A percentile compares a stretch with the other conserved stretches of the same genome.
These are phyloP conservation scores for Agaricus blazei DNA, from an alignment of 768 basidiomycete species.

Conservation along the genomic window DNA sequence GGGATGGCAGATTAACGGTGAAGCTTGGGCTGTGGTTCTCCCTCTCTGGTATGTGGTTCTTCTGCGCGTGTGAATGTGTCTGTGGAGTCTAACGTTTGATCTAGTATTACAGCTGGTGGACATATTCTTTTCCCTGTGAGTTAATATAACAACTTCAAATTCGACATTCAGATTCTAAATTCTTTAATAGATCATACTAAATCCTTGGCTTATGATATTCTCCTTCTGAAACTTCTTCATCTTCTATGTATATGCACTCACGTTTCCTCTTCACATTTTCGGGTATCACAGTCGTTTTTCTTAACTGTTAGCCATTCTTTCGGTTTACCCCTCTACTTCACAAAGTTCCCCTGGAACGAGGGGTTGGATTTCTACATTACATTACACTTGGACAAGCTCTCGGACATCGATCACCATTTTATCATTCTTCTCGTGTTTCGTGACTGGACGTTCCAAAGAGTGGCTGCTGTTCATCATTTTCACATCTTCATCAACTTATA, in stretches of 20 bases:
- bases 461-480: too few species aligned
- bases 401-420: too few species aligned
- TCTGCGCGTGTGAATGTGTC: too few species aligned
- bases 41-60: slow-evolving; percentile 50
- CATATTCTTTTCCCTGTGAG: slow-evolving; percentile 75
- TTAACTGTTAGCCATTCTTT: too few species aligned
- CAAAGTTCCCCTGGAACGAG: too few species aligned
- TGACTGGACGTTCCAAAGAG: too few species aligned
- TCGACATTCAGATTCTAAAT: slow-evolving; percentile 5
- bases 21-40: slow-evolving; percentile 70
- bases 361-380: too few species aligned
- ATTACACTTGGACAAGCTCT: too few species aligned
- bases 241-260: neutral
- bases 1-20: slow-evolving; percentile 58
- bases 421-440: too few species aligned
- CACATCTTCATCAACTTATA: too few species aligned
- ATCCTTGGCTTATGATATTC: slow-evolving; percentile 88
- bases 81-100: neutral
- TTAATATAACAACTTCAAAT: slow-evolving; percentile 11
- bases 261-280: neutral
- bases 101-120: slow-evolving; percentile 54
- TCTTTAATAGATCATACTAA: slow-evolving; percentile 60
- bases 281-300: too few species aligned
- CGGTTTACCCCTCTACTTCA: too few species aligned
- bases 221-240: slow-evolving; percentile 35